Evolutionary conservation across 225 moss, liverwort and hornwort genomes (phyloP), one percentile per base, ranked within the genome.

Genomic region (Bryoerythrophyllum caledonicum): DNA sequence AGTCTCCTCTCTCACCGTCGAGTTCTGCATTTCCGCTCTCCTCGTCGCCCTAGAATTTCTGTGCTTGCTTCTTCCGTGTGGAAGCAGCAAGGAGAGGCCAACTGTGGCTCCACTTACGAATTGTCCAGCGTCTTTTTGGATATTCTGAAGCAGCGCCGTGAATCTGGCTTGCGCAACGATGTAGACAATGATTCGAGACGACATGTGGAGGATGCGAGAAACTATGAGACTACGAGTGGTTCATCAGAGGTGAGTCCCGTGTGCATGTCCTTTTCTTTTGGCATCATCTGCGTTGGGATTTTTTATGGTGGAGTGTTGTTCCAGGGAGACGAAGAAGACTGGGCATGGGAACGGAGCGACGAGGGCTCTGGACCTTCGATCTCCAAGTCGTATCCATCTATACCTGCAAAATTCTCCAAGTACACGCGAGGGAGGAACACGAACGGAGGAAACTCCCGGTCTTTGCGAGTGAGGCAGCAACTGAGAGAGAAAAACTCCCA

Each of bases 401-500:
- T 94, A 60, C 94, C 94, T 65, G 96, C 92, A 4, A 92, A 85
- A 30, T 92, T 91, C 65, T 96, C 96, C 0, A 96, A 94, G 88
- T 96, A 96, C 54, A 92, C 94, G 28, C 68, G 72, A 43, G 58
- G 91, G 85, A 84, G 76, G 74, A 20, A 75, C 60, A 46, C 68
- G n/a, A 62, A 74, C 72, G 67, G 74, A 46, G 56, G 66, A 32
- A 24, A 51, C 41, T 49, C 43, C 17, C 80, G 44, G 49, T 81
- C 83, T 25, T 20, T 48, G 10, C 0, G 15, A 4, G 75, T 87
- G 37, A 75, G 38, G 16, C 78, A 79, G n/a, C 76, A 79, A 38
- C 74, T 75, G 16, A 51, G 58, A 48, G 72, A 77, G 24, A 69
- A 11, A 51, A 70, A 74, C 53, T 27, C 48, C 25, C 53, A 27